Evolutionary conservation across 164 flowering plant genomes (phyloP).

Genomic region (Dillenia suffruticosa): DNA sequence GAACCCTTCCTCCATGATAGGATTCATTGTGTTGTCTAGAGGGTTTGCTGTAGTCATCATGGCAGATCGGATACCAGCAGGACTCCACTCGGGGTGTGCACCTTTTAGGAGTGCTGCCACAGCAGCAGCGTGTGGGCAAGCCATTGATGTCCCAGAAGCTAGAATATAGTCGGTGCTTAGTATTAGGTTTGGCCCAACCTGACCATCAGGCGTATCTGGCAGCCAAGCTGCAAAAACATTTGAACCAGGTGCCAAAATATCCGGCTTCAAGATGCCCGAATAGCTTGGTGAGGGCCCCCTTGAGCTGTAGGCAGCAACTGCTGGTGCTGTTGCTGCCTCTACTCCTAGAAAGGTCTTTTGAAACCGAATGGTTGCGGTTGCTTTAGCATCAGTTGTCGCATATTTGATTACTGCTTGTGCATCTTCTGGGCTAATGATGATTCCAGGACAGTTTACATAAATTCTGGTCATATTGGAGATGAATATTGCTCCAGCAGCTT

Average conservation of each 20-base stretch:
- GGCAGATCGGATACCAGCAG: conserved; percentile 39
- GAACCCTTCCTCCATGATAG: conserved; percentile 18
- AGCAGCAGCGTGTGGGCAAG: conserved; percentile 37
- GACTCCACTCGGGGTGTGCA: conserved; percentile 43
- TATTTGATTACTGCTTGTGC: conserved; percentile 22
- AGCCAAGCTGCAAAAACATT: conserved; percentile 42
- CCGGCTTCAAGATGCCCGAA: conserved; percentile 45
- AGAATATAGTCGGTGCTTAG: conserved; percentile 26
- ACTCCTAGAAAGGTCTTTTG: conserved; percentile 36
- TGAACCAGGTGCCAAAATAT: conserved; percentile 60
- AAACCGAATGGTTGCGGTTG: conserved; percentile 35
- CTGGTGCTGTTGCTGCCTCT: conserved; percentile 55
- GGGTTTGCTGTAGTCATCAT: conserved; percentile 33
- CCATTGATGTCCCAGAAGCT: conserved; percentile 40
- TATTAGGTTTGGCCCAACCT: conserved; percentile 9
- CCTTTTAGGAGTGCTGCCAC: conserved; percentile 34
- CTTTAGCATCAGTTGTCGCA: neutral
- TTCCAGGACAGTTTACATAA: conserved; percentile 19
- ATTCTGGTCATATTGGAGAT: conserved; percentile 17
- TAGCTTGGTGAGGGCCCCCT: conserved; percentile 47
- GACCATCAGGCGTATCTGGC: conserved; percentile 8
- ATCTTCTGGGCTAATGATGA: conserved; percentile 22
- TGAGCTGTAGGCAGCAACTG: conserved; percentile 37
- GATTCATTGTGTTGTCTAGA: conserved; percentile 16
- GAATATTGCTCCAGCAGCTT: conserved; percentile 27